These are phyloP conservation scores for Aleurites moluccanus DNA, from an alignment of 441 rosid species.

Conservation along the genomic window DNA sequence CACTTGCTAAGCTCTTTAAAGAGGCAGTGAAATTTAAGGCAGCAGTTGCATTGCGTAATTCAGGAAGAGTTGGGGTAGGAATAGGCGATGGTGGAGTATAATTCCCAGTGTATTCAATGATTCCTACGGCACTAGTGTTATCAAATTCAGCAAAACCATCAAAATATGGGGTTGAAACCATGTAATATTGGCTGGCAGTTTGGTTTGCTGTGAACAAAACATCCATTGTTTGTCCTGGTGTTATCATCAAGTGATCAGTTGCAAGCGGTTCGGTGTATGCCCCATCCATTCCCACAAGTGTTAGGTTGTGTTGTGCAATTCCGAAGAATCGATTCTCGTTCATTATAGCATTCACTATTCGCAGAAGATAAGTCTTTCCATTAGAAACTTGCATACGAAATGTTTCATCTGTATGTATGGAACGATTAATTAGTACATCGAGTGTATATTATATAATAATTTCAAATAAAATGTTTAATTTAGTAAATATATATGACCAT, in stretches of 20 bases:
- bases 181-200: constrained; percentile 41
- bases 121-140: constrained; percentile 47
- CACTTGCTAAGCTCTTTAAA: constrained; percentile 22
- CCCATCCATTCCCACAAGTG: constrained; percentile 55
- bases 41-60: constrained; percentile 25
- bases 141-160: constrained; percentile 37
- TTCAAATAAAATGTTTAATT: background rate
- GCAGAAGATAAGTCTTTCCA: constrained; percentile 53
- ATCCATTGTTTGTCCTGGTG: constrained; percentile 66
- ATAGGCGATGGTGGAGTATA: constrained; percentile 16
- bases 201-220: constrained; percentile 50
- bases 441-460: background rate
- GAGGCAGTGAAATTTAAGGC: constrained; percentile 26
- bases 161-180: constrained; percentile 45
- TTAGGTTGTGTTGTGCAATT: constrained; percentile 55
- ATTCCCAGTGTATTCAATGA: constrained; percentile 45
- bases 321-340: constrained; percentile 57
- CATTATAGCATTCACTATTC: constrained; percentile 52
- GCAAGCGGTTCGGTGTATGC: constrained; percentile 47
- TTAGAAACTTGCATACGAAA: constrained; percentile 25
- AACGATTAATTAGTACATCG: too few species aligned
- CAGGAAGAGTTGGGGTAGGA: constrained; percentile 25
- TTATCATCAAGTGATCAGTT: constrained; percentile 37
- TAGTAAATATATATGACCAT: background rate
- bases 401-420: constrained; percentile 18